A percentile compares a stretch with the other conserved stretches of the same genome.
phyloP scores from a whole-genome alignment of 139 green algal species.

The Auxenochlorella pyrenoidosa region DNA sequence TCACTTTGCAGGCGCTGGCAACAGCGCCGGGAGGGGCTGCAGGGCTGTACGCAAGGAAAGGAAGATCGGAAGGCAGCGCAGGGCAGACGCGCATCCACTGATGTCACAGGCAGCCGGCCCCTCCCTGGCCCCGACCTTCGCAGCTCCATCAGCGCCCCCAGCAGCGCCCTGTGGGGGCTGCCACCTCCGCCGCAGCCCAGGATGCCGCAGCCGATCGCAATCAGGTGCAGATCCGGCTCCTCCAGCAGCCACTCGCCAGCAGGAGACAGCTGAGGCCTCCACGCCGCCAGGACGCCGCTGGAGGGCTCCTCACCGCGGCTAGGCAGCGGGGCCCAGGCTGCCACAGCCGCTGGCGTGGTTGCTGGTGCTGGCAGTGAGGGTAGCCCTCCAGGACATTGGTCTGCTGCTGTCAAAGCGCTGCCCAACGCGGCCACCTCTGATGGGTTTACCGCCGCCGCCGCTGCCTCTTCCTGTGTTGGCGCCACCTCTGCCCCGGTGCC shows the following conservation, averaged over 20 bases:
- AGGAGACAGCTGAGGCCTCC: slow-evolving; percentile 12
- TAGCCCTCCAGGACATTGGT: not conserved
- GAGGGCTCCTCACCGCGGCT: not conserved
- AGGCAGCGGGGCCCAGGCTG: slow-evolving; percentile 18
- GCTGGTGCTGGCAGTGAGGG: not conserved
- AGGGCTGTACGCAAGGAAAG: not conserved
- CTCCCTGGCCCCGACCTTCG: too few species aligned
- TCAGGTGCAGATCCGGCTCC: slow-evolving; percentile 25
- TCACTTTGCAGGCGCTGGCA: too few species aligned
- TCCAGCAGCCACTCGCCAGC: slow-evolving; percentile 27
- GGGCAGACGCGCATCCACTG: too few species aligned
- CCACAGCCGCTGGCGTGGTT: not conserved
- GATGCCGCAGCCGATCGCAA: slow-evolving; percentile 43
- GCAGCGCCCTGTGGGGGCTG: slow-evolving; percentile 38
- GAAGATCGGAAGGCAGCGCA: not conserved
- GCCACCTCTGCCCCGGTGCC: not conserved
- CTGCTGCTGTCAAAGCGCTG: not conserved
- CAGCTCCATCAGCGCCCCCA: slow-evolving; percentile 44
- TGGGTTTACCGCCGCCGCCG: not conserved
- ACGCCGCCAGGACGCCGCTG: not conserved
- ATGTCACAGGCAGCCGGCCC: too few species aligned
- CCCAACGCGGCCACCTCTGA: not conserved
- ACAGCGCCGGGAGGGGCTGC: too few species aligned
- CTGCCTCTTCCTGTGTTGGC: not conserved
- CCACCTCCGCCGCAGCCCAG: slow-evolving; percentile 56